phyloP scores from a whole-genome alignment of 2,329 filamentous ascomycete genomes.

The Dothiorella sarmentorum region DNA sequence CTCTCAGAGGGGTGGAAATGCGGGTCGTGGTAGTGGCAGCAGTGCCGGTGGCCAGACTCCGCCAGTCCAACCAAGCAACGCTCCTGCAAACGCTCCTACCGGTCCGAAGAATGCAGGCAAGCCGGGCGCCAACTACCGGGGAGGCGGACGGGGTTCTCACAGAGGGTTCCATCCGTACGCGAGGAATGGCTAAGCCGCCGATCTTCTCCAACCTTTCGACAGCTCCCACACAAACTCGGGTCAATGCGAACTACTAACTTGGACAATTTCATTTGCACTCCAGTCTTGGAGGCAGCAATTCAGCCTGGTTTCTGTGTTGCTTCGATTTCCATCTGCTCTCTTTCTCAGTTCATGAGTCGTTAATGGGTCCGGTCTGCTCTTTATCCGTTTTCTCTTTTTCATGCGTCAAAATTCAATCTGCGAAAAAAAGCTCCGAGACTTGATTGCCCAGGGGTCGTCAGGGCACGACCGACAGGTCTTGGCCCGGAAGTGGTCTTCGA shows the following conservation, averaged over 20 bases:
- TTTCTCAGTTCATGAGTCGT: background rate
- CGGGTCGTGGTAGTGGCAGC: slow-evolving; percentile 33
- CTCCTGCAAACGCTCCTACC: slow-evolving; percentile 80
- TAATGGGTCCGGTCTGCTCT: background rate
- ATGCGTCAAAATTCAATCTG: background rate
- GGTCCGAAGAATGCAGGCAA: slow-evolving; percentile 93
- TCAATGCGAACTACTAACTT: background rate
- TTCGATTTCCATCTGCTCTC: background rate
- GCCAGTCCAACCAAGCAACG: slow-evolving; percentile 37
- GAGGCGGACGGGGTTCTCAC: slow-evolving; percentile 72
- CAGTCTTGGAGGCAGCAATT: no score
- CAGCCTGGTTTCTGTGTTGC: background rate
- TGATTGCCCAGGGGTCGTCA: background rate
- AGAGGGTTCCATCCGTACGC: slow-evolving; percentile 77
- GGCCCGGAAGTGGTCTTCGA: background rate
- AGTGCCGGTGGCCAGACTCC: slow-evolving; percentile 38
- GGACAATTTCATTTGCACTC: background rate
- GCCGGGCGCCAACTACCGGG: slow-evolving; percentile 88
- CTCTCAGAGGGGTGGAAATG: slow-evolving; percentile 5
- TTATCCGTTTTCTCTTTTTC: background rate
- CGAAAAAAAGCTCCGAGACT: background rate
- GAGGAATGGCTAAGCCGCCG: slow-evolving; percentile 12
- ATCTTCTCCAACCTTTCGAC: background rate
- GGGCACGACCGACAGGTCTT: background rate
- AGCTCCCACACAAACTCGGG: background rate